Conservation (phyloP, 2,329 filamentous ascomycete genomes). For the Fusarium tricinctum region DNA sequence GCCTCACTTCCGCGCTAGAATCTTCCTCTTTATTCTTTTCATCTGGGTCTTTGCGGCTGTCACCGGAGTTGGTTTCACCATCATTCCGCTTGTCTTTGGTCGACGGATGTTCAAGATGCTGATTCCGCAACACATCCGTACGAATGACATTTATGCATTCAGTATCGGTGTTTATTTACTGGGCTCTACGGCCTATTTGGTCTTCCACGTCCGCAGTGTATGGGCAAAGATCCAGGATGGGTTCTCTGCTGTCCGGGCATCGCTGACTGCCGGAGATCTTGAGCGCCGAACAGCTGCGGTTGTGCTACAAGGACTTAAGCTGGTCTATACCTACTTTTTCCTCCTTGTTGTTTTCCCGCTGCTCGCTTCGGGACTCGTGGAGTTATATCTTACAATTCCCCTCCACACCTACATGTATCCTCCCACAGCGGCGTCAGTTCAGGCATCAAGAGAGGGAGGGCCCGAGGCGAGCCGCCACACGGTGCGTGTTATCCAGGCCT, state of each 20-base stretch:
- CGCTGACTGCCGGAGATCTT: constrained; percentile 43
- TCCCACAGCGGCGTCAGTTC: constrained; percentile 50
- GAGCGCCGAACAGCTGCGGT: constrained; percentile 49
- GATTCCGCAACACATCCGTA: constrained; percentile 78
- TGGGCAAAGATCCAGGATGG: constrained; percentile 53
- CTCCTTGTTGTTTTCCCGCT: constrained; percentile 86
- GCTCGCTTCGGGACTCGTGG: constrained; percentile 82
- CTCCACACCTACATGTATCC: constrained; percentile 81
- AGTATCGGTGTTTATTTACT: constrained; percentile 89
- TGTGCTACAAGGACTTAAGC: constrained; percentile 55
- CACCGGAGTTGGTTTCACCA: constrained; percentile 86
- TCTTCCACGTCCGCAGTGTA: constrained; percentile 65
- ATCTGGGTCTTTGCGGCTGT: constrained; percentile 95
- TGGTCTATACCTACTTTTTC: constrained; percentile 81
- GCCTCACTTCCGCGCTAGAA: constrained; percentile 83
- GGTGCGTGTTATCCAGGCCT: constrained; percentile 90
- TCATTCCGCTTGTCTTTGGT: constrained; percentile 88
- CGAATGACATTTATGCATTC: constrained; percentile 98
- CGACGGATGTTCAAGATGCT: constrained; percentile 80
- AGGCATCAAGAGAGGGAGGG: constrained; percentile 46
- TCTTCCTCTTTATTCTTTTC: constrained; percentile 87
- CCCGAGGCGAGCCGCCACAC: constrained; percentile 67
- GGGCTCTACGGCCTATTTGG: constrained; percentile 74
- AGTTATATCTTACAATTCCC: constrained; percentile 90
- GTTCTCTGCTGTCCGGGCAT: constrained; percentile 41